Evolutionary conservation across 1,284 basidiomycete species (phyloP).

Genomic region (Trichosporon asahii): DNA sequence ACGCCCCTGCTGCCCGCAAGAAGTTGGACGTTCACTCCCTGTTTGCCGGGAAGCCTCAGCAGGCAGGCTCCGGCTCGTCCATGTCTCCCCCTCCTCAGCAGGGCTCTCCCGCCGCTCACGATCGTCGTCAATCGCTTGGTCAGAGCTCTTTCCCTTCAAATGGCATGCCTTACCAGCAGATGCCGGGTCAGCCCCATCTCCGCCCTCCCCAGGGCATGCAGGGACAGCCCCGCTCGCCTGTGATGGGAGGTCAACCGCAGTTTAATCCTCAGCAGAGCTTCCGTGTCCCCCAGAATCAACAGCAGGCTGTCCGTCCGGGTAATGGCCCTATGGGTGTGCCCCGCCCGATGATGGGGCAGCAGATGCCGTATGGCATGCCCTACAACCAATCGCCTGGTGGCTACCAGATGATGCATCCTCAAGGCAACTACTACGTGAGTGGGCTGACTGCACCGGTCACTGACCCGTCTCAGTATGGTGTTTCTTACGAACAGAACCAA

Average conservation of each 20-base stretch:
- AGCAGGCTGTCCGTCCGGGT: slow-evolving; percentile 21
- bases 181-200: slow-evolving; percentile 27
- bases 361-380: slow-evolving; percentile 31
- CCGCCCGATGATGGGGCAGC: slow-evolving; percentile 25
- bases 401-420: slow-evolving; percentile 42
- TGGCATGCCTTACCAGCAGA: slow-evolving; percentile 27
- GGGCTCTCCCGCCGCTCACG: slow-evolving; percentile 25
- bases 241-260: slow-evolving; percentile 28
- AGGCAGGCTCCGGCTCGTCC: slow-evolving; percentile 16
- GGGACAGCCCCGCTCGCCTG: slow-evolving; percentile 37
- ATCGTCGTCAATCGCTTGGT: slow-evolving; percentile 36
- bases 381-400: slow-evolving; percentile 32
- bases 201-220: slow-evolving; percentile 33
- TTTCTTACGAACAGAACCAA: neutral
- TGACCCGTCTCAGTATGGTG: slow-evolving; percentile 1
- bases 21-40: slow-evolving; percentile 45
- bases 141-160: slow-evolving; percentile 30
- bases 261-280: slow-evolving; percentile 35
- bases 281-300: slow-evolving; percentile 25
- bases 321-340: slow-evolving; percentile 17
- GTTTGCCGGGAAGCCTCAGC: slow-evolving; percentile 41
- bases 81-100: slow-evolving; percentile 28
- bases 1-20: slow-evolving; percentile 14
- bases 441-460: neutral
- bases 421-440: slow-evolving; percentile 39